A percentile compares a stretch with the other conserved stretches of the same genome.
Evolutionary conservation across 2,329 filamentous ascomycete species (phyloP).

Genomic region (Colletotrichum sp.): DNA sequence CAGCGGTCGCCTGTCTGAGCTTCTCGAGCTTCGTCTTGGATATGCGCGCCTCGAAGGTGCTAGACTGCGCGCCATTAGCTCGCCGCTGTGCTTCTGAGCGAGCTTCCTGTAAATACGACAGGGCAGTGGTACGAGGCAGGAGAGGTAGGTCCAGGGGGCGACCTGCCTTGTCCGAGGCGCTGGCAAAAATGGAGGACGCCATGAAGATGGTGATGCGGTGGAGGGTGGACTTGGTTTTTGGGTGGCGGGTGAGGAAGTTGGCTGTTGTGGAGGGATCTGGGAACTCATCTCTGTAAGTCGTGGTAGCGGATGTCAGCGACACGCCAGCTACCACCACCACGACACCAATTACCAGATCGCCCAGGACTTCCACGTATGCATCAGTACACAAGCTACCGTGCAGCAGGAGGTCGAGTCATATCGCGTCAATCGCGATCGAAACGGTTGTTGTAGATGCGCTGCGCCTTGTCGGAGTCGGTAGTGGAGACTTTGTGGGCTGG

Average conservation of each 20-base stretch:
- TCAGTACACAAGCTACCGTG: not conserved
- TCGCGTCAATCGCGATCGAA: not conserved
- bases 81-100: constrained; percentile 80
- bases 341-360: not conserved
- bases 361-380: not conserved
- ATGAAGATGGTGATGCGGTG: constrained; percentile 88
- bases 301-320: not conserved
- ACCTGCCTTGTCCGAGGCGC: constrained; percentile 96
- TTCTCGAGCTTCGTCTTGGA: constrained; percentile 37
- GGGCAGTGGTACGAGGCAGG: constrained; percentile 81
- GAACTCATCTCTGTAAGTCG: not conserved
- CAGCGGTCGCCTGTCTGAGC: constrained; percentile 24
- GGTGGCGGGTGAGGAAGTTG: constrained; percentile 89
- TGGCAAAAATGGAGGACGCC: constrained; percentile 82
- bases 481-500: too few relatives aligned
- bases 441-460: not conserved
- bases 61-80: constrained; percentile 78
- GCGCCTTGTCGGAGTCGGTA: too few relatives aligned
- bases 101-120: constrained; percentile 84
- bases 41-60: constrained; percentile 52
- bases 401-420: not conserved
- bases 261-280: constrained; percentile 70
- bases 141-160: constrained; percentile 89
- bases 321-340: not conserved
- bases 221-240: constrained; percentile 74